Evolutionary conservation across 176 grass and related monocot genomes (phyloP).

Genomic region (Oryza officinalis): DNA sequence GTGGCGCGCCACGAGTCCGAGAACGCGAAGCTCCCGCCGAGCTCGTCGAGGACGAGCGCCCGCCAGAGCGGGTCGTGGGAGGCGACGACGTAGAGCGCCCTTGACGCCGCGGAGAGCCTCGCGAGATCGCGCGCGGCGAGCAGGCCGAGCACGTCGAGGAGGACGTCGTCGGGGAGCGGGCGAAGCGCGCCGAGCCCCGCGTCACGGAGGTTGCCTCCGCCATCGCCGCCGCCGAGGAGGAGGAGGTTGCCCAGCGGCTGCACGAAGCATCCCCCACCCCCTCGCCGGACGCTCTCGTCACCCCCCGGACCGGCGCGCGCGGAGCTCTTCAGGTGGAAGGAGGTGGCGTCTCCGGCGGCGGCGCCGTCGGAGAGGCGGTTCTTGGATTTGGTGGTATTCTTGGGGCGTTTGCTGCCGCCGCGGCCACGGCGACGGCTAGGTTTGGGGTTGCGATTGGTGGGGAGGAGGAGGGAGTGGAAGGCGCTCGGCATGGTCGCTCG

Average conservation of each 20-base stretch:
- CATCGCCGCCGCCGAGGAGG: constrained; percentile 8
- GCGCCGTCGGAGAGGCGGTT: constrained; percentile 4
- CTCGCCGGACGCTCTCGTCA: not conserved
- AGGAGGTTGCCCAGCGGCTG: constrained; percentile 92
- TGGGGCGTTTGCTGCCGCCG: constrained; percentile 5
- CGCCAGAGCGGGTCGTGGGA: constrained; percentile 76
- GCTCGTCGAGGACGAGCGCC: constrained; percentile 56
- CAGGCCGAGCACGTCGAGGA: constrained; percentile 74
- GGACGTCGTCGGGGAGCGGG: constrained; percentile 61
- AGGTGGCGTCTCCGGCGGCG: constrained; percentile 32
- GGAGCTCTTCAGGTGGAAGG: constrained; percentile 58
- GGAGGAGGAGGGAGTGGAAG: constrained; percentile 45
- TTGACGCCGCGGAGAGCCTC: constrained; percentile 55
- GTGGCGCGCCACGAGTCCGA: constrained; percentile 58
- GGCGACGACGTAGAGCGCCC: constrained; percentile 72
- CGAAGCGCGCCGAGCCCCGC: constrained; percentile 58
- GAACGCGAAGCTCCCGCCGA: constrained; percentile 64
- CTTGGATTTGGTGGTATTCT: constrained; percentile 22
- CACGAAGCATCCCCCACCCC: constrained; percentile 32
- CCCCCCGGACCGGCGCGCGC: not conserved
- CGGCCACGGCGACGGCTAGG: constrained; percentile 10
- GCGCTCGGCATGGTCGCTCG: constrained; percentile 44
- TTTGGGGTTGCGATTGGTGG: constrained; percentile 30
- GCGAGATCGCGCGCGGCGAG: constrained; percentile 56
- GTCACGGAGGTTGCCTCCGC: constrained; percentile 60